Evolutionary conservation across 2,329 filamentous ascomycete genomes (phyloP), one percentile per base, ranked within the genome.

Genomic region (Hysterium pulicare): DNA sequence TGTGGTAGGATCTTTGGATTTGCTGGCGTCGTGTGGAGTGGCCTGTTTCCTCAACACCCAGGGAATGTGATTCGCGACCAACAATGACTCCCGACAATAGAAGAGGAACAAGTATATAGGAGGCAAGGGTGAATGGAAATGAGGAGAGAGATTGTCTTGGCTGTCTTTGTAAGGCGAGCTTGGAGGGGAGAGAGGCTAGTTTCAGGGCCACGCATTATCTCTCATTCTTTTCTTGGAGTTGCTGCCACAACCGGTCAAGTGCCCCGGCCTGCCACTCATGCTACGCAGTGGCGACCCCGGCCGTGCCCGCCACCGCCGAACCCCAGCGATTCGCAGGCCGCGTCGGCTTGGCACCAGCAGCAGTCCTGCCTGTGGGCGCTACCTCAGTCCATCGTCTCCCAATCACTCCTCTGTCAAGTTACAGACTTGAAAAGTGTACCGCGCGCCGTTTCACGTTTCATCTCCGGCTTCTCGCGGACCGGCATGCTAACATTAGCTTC

Each of bases 201-300:
- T 34, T 34, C 32, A 34, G 32, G 32, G 32, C 16, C 32, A 19
- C 32, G 32, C 26, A n/a, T 28, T n/a, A 28, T n/a, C 26, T 28
- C 8, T 8, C 26, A 28, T 28, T 8, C 26, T n/a, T 8, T 28
- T n/a, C n/a, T 28, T 28, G 26, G 8, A 28, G n/a, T 8, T 28
- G 26, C 26, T 8, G 26, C 26, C 26, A 8, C n/a, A n/a, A n/a
- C 9, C 26, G 26, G 26, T n/a, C 26, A 8, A 8, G 26, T 30
- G 28, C 28, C 28, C 28, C 28, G 17, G 13, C 9, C n/a, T 16
- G 9, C 26, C 8, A n/a, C 26, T n/a, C 26, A 28, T n/a, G n/a
- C 8, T n/a, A 8, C 26, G n/a, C 26, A 28, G 8, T 8, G 26
- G 8, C 26, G 26, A n/a, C n/a, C 8, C n/a, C n/a, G 26, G 26